Percentiles rank a stretch among this genome's conserved stretches.
Evolutionary conservation across 2,329 filamentous ascomycete genomes (phyloP).

Genomic region (Arthrobotrys sphaeroides): DNA sequence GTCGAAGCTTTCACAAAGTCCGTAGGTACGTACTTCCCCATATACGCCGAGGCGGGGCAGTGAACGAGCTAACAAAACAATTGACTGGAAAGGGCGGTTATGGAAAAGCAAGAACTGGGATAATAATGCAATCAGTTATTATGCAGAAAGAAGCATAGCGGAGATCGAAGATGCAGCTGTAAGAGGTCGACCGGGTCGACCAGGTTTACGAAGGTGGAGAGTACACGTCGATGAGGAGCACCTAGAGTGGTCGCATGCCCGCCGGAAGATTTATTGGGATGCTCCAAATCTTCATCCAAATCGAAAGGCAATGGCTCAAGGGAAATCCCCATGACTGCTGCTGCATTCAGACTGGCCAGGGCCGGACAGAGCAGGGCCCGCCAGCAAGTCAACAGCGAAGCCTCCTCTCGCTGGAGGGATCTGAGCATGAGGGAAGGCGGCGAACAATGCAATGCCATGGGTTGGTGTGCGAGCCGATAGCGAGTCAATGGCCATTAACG

Average conservation of each 20-base stretch:
- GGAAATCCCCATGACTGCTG: constrained; percentile 31
- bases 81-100: constrained; percentile 45
- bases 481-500: constrained; percentile 36
- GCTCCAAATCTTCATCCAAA: constrained; percentile 31
- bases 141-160: constrained; percentile 49
- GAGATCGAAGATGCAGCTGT: constrained; percentile 50
- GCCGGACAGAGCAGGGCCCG: constrained; percentile 45
- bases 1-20: constrained; percentile 22
- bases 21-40: constrained; percentile 21
- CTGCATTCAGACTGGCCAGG: constrained; percentile 40
- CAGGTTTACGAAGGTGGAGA: constrained; percentile 42
- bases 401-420: constrained; percentile 38
- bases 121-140: constrained; percentile 38
- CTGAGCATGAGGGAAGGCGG: constrained; percentile 31
- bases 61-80: constrained; percentile 13
- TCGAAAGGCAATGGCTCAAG: constrained; percentile 18
- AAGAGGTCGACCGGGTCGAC: constrained; percentile 16
- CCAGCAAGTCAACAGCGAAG: constrained; percentile 12
- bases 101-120: constrained; percentile 44
- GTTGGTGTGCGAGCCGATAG: constrained; percentile 30
- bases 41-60: constrained; percentile 33
- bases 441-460: constrained; percentile 26
- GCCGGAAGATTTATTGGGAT: constrained; percentile 28
- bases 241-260: constrained; percentile 32
- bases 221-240: constrained; percentile 34